Base-by-base conservation (phyloP, 805 yeast genomes). In the Wickerhamiella galacta region DNA sequence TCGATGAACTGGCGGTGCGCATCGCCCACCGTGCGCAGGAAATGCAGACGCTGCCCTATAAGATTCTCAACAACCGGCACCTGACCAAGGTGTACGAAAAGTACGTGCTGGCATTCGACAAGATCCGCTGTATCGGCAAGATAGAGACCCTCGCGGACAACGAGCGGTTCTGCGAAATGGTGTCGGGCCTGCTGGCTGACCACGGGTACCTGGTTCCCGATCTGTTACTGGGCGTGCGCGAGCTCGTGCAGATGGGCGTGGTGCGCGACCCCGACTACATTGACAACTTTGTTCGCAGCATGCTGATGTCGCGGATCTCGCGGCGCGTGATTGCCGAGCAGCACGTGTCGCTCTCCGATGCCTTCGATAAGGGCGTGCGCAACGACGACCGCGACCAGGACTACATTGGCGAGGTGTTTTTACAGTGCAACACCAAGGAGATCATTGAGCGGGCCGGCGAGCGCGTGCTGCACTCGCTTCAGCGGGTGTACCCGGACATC, bases 271-370 rank as follows among this genome's bases (percentile, higher is more conserved):
- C 70, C 37, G 54, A 60, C 2, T 60, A 73, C 29, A 56, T 87
- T 42, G 95, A 87, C 48, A 60, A 57, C 12, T 70, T 85, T 46
- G 70, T 85, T 65, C 72, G 83, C 9, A 66, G 76, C 4, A 66
- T 83, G 64, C 57, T 87, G 27, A 63, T 94, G 34, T 80, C 93
- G 4, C 68, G 98, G 48, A 80, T 87, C 25, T 76, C 93, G 43
- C 64, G 98, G 56, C 63, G 96, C 44, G 76, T 87, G 30, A 76
- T 87, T 40, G 81, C 82, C 27, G 94, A 87, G 56, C 94, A 87
- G 51, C 96, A 90, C 56, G 57, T 81, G 24, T 72, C 90, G 7
- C 64, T 90, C 32, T 70, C 93, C 0, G 67, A 72, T 22, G 69
- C 77, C 38, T 76, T 70, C 51, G 55, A 58, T 33, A 49, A 53